A percentile compares a stretch with the other conserved stretches of the same genome.
Evolutionary conservation across 176 grass and related monocot species (phyloP).

Genomic region (Oryza longistaminata): DNA sequence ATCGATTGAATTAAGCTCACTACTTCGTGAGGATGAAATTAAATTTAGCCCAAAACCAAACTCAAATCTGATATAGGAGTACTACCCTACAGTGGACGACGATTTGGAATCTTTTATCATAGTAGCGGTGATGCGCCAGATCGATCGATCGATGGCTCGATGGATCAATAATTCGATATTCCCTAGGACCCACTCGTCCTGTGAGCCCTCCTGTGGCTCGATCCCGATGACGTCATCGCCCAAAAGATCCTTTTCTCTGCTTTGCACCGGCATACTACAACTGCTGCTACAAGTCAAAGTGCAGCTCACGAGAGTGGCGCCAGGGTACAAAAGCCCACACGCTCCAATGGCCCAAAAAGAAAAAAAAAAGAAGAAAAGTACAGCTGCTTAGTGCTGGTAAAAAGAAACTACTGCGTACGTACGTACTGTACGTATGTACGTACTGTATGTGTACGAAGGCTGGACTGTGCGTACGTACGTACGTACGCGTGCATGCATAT

Average conservation of each 20-base stretch:
- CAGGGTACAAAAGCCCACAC: neutral
- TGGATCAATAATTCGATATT: neutral
- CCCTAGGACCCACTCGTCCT: neutral
- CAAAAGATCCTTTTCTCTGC: conserved; percentile 5
- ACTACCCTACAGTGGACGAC: neutral
- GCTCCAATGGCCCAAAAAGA: neutral
- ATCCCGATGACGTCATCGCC: conserved; percentile 26
- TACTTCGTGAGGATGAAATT: no score
- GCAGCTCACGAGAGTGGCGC: conserved; percentile 7
- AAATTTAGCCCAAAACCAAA: neutral
- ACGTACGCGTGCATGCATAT: neutral
- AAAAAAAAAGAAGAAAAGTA: no score
- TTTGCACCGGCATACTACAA: neutral
- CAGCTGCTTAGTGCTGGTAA: no score
- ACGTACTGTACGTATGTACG: no score
- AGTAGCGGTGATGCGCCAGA: neutral
- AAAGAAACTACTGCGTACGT: neutral
- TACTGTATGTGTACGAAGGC: no score
- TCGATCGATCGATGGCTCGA: neutral
- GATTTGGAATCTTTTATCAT: conserved; percentile 4
- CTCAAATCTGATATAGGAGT: neutral
- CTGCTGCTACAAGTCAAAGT: conserved; percentile 11
- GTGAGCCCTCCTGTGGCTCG: neutral
- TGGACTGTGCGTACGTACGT: neutral
- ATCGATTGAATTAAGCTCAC: no score